Percentiles rank a stretch among this genome's conserved stretches.
phyloP scores from a whole-genome alignment of 2,329 filamentous ascomycete genomes.

The Periconia sp. region DNA sequence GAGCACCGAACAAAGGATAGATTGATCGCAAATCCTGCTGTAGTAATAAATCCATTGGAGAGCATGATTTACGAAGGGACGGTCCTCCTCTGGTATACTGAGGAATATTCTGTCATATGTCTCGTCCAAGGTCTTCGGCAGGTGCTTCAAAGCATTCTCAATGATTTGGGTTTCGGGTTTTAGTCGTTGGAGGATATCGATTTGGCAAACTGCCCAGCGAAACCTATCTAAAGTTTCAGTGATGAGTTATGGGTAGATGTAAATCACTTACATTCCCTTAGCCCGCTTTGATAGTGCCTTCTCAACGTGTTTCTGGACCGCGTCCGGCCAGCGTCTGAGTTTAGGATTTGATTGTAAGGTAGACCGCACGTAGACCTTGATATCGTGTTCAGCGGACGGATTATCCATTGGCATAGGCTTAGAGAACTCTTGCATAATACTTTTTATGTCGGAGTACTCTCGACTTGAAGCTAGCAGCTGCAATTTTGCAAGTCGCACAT shows the following conservation, averaged over 20 bases:
- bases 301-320: neutral
- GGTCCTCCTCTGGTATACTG: slow-evolving; percentile 6
- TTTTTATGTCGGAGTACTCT: slow-evolving; percentile 9
- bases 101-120: slow-evolving; percentile 12
- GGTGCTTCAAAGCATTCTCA: slow-evolving; percentile 3
- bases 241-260: neutral
- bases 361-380: slow-evolving; percentile 1
- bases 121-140: slow-evolving; percentile 13
- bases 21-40: too few relatives aligned
- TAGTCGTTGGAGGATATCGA: slow-evolving; percentile 3
- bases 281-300: slow-evolving; percentile 7
- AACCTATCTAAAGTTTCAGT: slow-evolving; percentile 6
- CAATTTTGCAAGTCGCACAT: slow-evolving; percentile 1
- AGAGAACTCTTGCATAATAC: neutral
- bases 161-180: slow-evolving; percentile 1
- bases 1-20: too few relatives aligned
- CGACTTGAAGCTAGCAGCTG: slow-evolving; percentile 7
- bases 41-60: slow-evolving; percentile 12
- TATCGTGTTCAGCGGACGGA: slow-evolving; percentile 10
- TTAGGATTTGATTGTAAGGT: neutral
- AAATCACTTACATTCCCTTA: slow-evolving; percentile 12
- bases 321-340: slow-evolving; percentile 3
- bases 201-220: slow-evolving; percentile 12
- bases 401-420: slow-evolving; percentile 12
- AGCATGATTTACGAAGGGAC: slow-evolving; percentile 1